Evolutionary conservation across 495 filamentous ascomycete genomes (phyloP), one percentile per base, ranked within the genome.

Genomic region (Immersiella caudata): DNA sequence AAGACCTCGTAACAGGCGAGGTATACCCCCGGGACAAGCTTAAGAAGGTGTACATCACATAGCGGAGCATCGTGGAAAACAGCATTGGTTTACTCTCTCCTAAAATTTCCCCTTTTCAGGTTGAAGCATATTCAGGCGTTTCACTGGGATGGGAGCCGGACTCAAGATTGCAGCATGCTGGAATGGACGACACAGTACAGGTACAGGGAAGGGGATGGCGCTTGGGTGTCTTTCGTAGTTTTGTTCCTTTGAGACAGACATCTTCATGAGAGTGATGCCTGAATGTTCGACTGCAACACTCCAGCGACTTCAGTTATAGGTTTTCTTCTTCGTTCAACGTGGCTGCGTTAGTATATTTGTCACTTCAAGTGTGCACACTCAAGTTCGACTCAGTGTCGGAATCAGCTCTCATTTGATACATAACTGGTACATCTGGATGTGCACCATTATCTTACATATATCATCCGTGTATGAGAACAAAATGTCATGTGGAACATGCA

Each of bases 1-100:
- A 93, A 79, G 95, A 99, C 78, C 87, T 94, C 59, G 90, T 89
- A 21, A 92, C 88, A 2, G 88, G 90, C 2, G 85, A 91, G 68
- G 78, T 89, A 12, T 97, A 85, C 69, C 75, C 79, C 9, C 78
- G 79, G 64, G 79, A 76, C 0, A 82, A 87, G 61, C 78, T 96
- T 65, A 91, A 90, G 84, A 98, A 97, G 79, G 93, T 97, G 22
- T 99, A 89, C 76, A 97, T 97, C 55, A 80, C 81, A 0, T 84
- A 68, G 52, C 33, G 14, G 5, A 29, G 4, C 20, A 35, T 5
- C 12, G 29, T 27, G 6, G 6, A 2, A 12, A 46, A 14, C 40
- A 46, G 40, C 5, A 18, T 46, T 46, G 40, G 16, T 5, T 14
- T 46, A 8, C 8, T 33, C 29, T 8, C 3, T 8, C 4, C 8